Conservation (phyloP, 441 rosid genomes). For the Erodium trifolium region DNA sequence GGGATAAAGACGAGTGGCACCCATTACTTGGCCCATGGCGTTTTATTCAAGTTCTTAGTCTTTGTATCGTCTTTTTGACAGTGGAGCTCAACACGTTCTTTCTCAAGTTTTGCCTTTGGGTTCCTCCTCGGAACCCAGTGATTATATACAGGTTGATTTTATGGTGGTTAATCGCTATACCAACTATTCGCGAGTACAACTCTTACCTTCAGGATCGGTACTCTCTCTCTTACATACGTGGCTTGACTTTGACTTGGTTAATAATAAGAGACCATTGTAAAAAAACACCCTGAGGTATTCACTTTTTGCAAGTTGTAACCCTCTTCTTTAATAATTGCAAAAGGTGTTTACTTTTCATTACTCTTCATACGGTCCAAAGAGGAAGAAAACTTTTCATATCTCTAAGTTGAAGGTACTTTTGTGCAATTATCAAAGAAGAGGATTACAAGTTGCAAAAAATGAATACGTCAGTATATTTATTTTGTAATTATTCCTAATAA, state of each 20-base stretch:
- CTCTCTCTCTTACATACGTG: constrained; percentile 13
- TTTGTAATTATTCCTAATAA: no score
- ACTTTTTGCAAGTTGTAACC: no score
- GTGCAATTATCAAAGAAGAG: no score
- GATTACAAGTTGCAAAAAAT: no score
- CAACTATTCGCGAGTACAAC: constrained; percentile 93
- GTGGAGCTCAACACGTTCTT: constrained; percentile 98
- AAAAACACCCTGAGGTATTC: no score
- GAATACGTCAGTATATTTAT: no score
- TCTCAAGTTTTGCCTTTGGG: constrained; percentile 95
- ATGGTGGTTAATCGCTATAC: constrained; percentile 99
- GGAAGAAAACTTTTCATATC: no score
- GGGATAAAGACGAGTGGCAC: constrained; percentile 99
- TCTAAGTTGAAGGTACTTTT: no score
- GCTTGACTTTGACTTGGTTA: not conserved
- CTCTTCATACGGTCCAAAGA: no score
- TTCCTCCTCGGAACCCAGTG: constrained; percentile 94
- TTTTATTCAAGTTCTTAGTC: constrained; percentile 88
- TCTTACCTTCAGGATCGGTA: constrained; percentile 93
- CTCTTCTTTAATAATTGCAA: no score
- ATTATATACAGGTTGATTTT: constrained; percentile 83
- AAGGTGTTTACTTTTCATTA: no score
- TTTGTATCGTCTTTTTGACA: constrained; percentile 76
- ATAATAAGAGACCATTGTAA: no score
- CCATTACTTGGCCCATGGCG: constrained; percentile 32